Percentiles rank a stretch among this genome's conserved stretches.
Evolutionary conservation across 805 yeast species (phyloP).

Genomic region (Metschnikowia orientalis): DNA sequence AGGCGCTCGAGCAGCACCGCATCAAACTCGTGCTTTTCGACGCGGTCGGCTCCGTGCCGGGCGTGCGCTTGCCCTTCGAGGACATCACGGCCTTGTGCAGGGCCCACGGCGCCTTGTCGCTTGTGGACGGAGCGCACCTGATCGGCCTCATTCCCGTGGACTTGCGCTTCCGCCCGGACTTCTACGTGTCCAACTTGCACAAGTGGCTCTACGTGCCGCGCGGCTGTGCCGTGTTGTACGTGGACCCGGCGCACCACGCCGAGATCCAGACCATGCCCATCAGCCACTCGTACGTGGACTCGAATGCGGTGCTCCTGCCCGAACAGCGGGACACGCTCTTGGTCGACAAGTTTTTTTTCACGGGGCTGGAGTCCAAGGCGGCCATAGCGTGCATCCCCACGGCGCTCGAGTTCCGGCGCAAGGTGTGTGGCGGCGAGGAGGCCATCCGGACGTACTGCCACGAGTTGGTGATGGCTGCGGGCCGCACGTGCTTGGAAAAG

Average conservation of each 20-base stretch:
- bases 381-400: constrained; percentile 38
- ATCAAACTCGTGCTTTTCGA: constrained; percentile 50
- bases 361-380: constrained; percentile 49
- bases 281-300: constrained; percentile 43
- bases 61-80: constrained; percentile 53
- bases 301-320: constrained; percentile 23
- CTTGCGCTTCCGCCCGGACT: constrained; percentile 51
- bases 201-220: constrained; percentile 64
- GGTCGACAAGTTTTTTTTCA: constrained; percentile 44
- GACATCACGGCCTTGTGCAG: constrained; percentile 43
- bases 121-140: constrained; percentile 73
- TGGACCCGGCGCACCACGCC: constrained; percentile 46
- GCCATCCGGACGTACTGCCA: constrained; percentile 46
- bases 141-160: constrained; percentile 51
- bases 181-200: constrained; percentile 58
- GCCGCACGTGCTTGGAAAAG: constrained; percentile 31
- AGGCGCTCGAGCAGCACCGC: constrained; percentile 18
- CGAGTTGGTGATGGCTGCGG: constrained; percentile 42
- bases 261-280: constrained; percentile 55
- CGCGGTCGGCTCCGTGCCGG: constrained; percentile 62
- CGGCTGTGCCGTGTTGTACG: constrained; percentile 57
- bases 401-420: constrained; percentile 51
- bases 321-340: constrained; percentile 26
- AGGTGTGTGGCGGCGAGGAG: constrained; percentile 58
- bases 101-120: constrained; percentile 44